Conservation (phyloP, 1,139 yeast genomes). For the Pichia sp. region DNA sequence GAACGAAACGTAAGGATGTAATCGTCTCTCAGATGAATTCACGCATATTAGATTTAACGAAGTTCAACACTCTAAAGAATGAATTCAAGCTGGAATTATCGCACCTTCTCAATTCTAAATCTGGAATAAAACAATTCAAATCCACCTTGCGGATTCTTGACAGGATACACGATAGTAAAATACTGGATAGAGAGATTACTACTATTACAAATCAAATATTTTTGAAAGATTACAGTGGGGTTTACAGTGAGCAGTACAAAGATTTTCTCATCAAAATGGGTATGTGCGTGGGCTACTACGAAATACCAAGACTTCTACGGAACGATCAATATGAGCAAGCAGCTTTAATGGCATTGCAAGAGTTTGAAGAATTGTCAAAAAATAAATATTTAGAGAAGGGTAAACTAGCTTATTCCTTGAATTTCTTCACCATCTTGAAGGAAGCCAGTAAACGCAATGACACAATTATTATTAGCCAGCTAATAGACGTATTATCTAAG, state of each 20-base stretch:
- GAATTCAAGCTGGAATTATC: background rate
- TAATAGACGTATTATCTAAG: constrained; percentile 14
- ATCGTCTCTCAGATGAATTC: background rate
- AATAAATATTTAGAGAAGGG: constrained; percentile 2
- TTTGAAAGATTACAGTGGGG: constrained; percentile 3
- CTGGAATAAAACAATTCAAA: background rate
- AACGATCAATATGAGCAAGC: constrained; percentile 22
- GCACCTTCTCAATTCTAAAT: background rate
- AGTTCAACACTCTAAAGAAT: background rate
- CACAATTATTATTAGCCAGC: constrained; percentile 1
- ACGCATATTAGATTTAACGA: background rate
- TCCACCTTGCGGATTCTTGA: constrained; percentile 5
- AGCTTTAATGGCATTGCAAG: constrained; percentile 10
- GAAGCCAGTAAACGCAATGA: constrained; percentile 18
- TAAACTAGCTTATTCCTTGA: constrained; percentile 5
- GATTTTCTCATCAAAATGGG: constrained; percentile 8
- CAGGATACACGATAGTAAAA: background rate
- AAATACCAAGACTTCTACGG: constrained; percentile 15
- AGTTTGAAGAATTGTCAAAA: constrained; percentile 5
- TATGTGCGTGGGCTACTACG: constrained; percentile 15
- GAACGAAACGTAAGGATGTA: background rate
- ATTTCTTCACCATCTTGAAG: constrained; percentile 12
- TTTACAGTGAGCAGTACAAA: constrained; percentile 16
- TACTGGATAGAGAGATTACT: constrained; percentile 9
- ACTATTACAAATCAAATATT: constrained; percentile 17